Conservation (phyloP, 805 yeast genomes). For the Cephaloascus fragrans region DNA sequence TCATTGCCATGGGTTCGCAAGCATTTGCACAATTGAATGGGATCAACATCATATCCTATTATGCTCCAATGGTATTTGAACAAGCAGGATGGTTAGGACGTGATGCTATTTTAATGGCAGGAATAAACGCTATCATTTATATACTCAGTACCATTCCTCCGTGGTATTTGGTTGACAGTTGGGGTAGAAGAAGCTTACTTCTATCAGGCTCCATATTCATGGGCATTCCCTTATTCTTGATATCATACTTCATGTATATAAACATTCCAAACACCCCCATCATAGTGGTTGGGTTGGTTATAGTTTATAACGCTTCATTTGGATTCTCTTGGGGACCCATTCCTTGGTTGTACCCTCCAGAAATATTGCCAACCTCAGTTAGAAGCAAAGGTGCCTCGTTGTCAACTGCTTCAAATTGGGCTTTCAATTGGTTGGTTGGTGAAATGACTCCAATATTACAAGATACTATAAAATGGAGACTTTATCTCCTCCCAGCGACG, state of each 20-base stretch:
- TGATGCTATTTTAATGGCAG: slow-evolving; percentile 84
- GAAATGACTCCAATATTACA: slow-evolving; percentile 83
- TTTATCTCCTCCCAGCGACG: slow-evolving; percentile 73
- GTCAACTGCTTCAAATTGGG: slow-evolving; percentile 90
- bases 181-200: slow-evolving; percentile 88
- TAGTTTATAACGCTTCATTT: slow-evolving; percentile 73
- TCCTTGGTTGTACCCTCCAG: slow-evolving; percentile 84
- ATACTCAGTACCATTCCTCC: slow-evolving; percentile 73
- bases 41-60: slow-evolving; percentile 84
- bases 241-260: slow-evolving; percentile 50
- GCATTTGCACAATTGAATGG: slow-evolving; percentile 92
- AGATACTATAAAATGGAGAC: slow-evolving; percentile 66
- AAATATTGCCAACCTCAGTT: slow-evolving; percentile 74
- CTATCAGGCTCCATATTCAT: slow-evolving; percentile 71
- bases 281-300: slow-evolving; percentile 66
- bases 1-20: slow-evolving; percentile 85
- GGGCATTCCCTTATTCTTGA: slow-evolving; percentile 60
- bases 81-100: slow-evolving; percentile 93
- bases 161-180: slow-evolving; percentile 80
- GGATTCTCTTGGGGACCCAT: slow-evolving; percentile 94
- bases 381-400: slow-evolving; percentile 87
- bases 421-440: slow-evolving; percentile 86
- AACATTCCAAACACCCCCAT: slow-evolving; percentile 48
- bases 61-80: slow-evolving; percentile 90
- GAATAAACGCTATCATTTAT: slow-evolving; percentile 58